These are phyloP conservation scores for Tetrahymena thermophila DNA, from an alignment of 73 alveolate species.

Conservation along the genomic window DNA sequence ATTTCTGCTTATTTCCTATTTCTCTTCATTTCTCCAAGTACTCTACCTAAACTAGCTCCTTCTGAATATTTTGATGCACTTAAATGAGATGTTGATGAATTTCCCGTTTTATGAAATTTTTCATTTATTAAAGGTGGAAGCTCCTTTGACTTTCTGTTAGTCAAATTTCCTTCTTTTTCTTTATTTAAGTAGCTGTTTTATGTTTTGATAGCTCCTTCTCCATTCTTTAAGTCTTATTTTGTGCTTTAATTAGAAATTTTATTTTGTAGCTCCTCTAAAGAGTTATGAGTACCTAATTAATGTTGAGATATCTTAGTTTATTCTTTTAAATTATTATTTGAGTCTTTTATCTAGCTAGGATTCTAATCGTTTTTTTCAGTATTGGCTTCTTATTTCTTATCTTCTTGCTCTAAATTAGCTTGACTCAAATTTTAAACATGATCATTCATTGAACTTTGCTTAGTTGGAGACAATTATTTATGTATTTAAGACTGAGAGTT, in stretches of 20 bases:
- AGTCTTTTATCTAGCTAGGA: not conserved
- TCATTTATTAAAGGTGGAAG: not conserved
- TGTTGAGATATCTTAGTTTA: not conserved
- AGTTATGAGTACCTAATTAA: not conserved
- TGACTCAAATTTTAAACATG: not conserved
- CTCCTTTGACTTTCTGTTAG: not conserved
- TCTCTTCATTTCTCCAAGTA: not conserved
- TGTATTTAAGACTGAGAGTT: not conserved
- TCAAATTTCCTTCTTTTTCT: not conserved
- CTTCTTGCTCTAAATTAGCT: not conserved
- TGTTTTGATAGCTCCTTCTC: not conserved
- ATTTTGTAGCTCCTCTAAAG: not conserved
- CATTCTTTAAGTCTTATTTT: not conserved
- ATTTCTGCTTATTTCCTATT: not conserved
- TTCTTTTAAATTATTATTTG: not conserved
- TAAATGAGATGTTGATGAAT: not conserved
- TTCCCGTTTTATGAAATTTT: not conserved
- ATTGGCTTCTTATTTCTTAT: not conserved
- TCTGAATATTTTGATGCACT: not conserved
- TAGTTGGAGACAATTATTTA: not conserved
- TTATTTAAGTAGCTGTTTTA: not conserved
- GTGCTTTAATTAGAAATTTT: not conserved
- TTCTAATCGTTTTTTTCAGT: not conserved
- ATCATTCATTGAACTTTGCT: not conserved
- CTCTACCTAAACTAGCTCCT: not conserved